Evolutionary conservation across 257 asterid species (phyloP), one percentile per base, ranked within the genome.

Genomic region (Nicotiana benthamiana): DNA sequence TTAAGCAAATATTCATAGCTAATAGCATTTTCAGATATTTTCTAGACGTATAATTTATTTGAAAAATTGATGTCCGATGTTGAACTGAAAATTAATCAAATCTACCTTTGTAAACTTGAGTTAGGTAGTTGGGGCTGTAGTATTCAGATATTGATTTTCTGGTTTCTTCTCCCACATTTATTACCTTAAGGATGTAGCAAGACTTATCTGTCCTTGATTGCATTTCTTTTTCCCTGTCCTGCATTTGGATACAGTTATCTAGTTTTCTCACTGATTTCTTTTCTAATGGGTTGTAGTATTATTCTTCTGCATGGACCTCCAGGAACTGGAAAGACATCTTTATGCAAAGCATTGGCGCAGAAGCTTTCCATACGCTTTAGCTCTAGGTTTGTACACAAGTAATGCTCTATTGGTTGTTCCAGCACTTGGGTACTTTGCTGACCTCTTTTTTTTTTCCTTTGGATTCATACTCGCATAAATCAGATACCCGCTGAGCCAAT

Each of bases 231-330:
- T 20, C 51, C 61, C 36, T 9, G 57, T 77, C 81, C 65, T 64
- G 76, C 56, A 64, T 27, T 27, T 70, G 74, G 34, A 40, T n/a
- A n/a, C 48, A 17, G 18, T 18, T 30, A 10, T 48, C 75, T 79
- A 53, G 57, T 57, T 70, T 40, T 67, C 74, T 84, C 66, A 74
- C 79, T 85, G 82, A 79, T 80, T 51, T 15, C 65, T 67, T 80
- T 80, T 54, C 62, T 66, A 83, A 72, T 84, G 79, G 48, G 80
- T 36, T 87, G 90, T 94, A 96, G 99, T 83, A 96, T 96, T 34
- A 82, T 96, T 87, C 99, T 96, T 85, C 96, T 96, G 81, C 98
- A 94, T 84, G 99, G 99, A 83, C 98, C 99, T 84, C 99, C 99
- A 83, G 99, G 99, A 79, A 96, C 99, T 43, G 99, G 99, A 61